phyloP scores from a whole-genome alignment of 2,329 filamentous ascomycete genomes.

The Aspergillus ustus region DNA sequence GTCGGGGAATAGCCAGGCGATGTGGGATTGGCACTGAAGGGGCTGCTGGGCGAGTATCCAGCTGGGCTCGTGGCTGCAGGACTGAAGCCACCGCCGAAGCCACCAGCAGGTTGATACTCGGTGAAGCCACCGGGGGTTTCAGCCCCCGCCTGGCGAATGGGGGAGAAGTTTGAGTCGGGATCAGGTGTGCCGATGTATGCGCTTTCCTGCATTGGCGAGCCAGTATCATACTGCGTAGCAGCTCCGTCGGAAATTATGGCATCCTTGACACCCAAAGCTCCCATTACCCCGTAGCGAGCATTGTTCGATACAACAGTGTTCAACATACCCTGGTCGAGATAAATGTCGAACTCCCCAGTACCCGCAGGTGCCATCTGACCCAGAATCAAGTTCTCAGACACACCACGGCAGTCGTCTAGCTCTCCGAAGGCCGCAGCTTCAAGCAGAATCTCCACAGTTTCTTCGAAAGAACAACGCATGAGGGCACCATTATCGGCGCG shows the following conservation, averaged over 20 bases:
- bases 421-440: slow-evolving; percentile 95
- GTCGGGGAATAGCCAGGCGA: slow-evolving; percentile 70
- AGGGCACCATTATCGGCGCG: slow-evolving; percentile 95
- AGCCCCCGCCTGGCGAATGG: slow-evolving; percentile 72
- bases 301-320: slow-evolving; percentile 94
- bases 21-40: slow-evolving; percentile 73
- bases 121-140: slow-evolving; percentile 63
- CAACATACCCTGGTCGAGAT: slow-evolving; percentile 92
- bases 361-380: slow-evolving; percentile 97
- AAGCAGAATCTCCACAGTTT: slow-evolving; percentile 96
- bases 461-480: slow-evolving; percentile 99
- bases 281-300: slow-evolving; percentile 80
- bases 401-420: slow-evolving; percentile 95
- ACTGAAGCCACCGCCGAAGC: slow-evolving; percentile 65
- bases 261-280: slow-evolving; percentile 76
- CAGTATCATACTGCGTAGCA: slow-evolving; percentile 87
- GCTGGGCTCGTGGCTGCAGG: slow-evolving; percentile 70
- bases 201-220: slow-evolving; percentile 66
- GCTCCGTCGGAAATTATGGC: slow-evolving; percentile 75
- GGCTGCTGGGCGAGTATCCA: slow-evolving; percentile 70
- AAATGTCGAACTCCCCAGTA: slow-evolving; percentile 92
- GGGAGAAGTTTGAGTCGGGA: slow-evolving; percentile 69
- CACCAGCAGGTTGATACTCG: slow-evolving; percentile 71
- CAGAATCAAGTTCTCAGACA: slow-evolving; percentile 98
- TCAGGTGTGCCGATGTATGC: slow-evolving; percentile 66